Evolutionary conservation across 257 asterid genomes (phyloP), one percentile per base, ranked within the genome.

Genomic region (Nicotiana benthamiana): DNA sequence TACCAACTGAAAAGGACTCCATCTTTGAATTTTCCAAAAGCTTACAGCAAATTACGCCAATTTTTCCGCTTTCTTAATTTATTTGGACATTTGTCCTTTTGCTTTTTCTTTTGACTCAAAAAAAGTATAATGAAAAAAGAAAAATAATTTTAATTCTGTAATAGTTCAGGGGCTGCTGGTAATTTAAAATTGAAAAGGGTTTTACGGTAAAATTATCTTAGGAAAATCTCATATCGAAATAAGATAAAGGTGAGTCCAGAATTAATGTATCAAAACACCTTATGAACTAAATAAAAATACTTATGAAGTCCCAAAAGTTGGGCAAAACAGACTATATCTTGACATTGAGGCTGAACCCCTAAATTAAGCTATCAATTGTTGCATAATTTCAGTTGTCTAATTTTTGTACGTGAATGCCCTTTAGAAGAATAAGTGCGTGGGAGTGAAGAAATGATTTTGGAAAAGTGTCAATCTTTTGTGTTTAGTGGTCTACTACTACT

Each of bases 11-110:
- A 46, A 43, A 72, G 0, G 77, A 72, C 59, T 70, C 12, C 22
- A 6, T 20, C 4, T 12, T 36, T 36, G 3, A 18, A n/a, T 6
- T n/a, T 1, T 40, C 22, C 9, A 5, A 40, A 68, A 40, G 32
- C 18, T 40, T 32, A 9, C 26, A 20, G 76, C 77, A 68, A 68
- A 72, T 72, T 72, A 46, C 77, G 77, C 77, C 59, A 46, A 72
- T 10, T 46, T 72, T 72, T 1, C 36, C 77, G 59, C 34, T 36
- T 36, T 0, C 26, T 34, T 67, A 2, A 34, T 30, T 15, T 36
- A 36, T 34, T 67, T 67, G 17, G 3, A 11, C 11, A 67, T 70
- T 11, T 43, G 1, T 12, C 27, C 24, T 20, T 68, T 20, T 11
- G 54, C 76, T 40, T 68, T 10, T 36, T 68, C 10, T 67, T 66